Conservation (phyloP, 2,329 filamentous ascomycete genomes). For the Talaromyces piceae region DNA sequence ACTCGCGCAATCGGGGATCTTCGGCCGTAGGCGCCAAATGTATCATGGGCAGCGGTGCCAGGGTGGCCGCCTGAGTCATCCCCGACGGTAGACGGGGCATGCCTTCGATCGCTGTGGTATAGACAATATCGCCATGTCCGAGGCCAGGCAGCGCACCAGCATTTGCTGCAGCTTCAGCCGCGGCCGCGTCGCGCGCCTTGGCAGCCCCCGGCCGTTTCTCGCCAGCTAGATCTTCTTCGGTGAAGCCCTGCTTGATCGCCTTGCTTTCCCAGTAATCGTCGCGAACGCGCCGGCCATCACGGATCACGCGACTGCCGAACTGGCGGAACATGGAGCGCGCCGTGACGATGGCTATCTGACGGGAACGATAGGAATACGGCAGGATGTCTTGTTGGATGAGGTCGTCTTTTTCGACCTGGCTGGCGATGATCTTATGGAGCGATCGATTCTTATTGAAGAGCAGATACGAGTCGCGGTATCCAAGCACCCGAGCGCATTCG, state of each 20-base stretch:
- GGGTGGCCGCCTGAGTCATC: conserved; percentile 56
- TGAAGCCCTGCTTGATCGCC: conserved; percentile 94
- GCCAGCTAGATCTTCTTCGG: conserved; percentile 88
- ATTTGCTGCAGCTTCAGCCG: conserved; percentile 56
- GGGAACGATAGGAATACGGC: conserved; percentile 94
- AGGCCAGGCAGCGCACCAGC: conserved; percentile 53
- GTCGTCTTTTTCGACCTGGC: conserved; percentile 92
- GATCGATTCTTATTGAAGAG: conserved; percentile 98
- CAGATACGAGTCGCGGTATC: conserved; percentile 95
- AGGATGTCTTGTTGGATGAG: conserved; percentile 90
- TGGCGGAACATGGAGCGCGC: conserved; percentile 98
- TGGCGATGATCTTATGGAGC: conserved; percentile 94
- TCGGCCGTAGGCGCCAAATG: conserved; percentile 71
- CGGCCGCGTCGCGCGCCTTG: conserved; percentile 75
- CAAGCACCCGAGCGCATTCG: conserved; percentile 86
- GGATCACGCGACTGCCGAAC: conserved; percentile 90
- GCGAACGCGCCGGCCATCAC: conserved; percentile 79
- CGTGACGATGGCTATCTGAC: conserved; percentile 96
- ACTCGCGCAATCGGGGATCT: conserved; percentile 70
- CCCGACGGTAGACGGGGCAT: conserved; percentile 64
- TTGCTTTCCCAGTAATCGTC: conserved; percentile 99
- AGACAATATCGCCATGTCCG: conserved; percentile 79
- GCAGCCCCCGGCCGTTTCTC: conserved; percentile 91
- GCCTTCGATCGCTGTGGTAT: conserved; percentile 67
- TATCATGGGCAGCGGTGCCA: conserved; percentile 75